phyloP scores from a whole-genome alignment of 495 filamentous ascomycete genomes.

The Tuber aestivum region DNA sequence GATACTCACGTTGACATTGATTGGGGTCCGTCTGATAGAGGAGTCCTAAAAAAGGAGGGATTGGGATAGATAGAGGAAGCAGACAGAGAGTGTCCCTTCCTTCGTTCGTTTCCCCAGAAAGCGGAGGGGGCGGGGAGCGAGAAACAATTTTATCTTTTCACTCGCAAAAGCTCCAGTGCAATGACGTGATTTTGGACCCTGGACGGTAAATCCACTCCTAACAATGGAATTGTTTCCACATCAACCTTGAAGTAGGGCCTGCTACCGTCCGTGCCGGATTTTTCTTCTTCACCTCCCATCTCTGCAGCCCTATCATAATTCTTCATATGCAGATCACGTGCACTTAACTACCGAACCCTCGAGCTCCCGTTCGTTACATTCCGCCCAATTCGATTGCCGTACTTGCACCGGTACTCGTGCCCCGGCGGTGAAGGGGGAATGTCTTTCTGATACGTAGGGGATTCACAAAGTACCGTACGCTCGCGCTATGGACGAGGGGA shows the following conservation, averaged over 20 bases:
- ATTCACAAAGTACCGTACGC: not conserved
- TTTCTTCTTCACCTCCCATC: not conserved
- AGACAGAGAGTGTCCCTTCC: too few species aligned
- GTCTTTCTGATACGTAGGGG: not conserved
- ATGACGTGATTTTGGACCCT: constrained; percentile 37
- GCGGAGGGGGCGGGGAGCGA: not conserved
- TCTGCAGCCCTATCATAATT: not conserved
- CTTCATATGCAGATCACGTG: not conserved
- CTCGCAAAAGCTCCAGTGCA: constrained; percentile 12
- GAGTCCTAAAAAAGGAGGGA: not conserved
- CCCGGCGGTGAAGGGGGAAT: not conserved
- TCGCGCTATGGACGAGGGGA: not conserved
- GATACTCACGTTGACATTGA: constrained; percentile 1
- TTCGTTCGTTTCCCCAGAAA: not conserved
- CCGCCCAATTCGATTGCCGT: not conserved
- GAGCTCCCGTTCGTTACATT: not conserved
- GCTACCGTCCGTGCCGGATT: not conserved
- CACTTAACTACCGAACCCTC: not conserved
- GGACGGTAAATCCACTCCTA: not conserved
- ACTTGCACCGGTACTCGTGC: not conserved
- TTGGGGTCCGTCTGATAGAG: not conserved
- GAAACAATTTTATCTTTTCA: constrained; percentile 6
- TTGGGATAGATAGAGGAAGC: too few species aligned
- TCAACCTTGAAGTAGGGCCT: not conserved
- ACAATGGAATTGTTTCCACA: not conserved